Conservation (phyloP, 2,329 filamentous ascomycete genomes). For the Chaetomium globosum region DNA sequence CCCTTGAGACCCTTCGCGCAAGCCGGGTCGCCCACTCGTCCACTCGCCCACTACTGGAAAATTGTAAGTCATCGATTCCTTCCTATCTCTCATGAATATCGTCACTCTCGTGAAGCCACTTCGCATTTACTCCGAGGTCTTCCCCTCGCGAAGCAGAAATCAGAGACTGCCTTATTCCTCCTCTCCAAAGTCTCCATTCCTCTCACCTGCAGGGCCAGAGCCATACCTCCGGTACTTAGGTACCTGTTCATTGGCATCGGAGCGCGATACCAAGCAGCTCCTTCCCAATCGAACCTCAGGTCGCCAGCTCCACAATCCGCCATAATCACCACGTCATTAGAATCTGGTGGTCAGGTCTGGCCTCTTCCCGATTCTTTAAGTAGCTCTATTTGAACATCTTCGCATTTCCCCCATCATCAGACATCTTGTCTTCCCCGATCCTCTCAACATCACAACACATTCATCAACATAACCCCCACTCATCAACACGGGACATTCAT, state of each 20-base stretch:
- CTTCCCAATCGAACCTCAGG: background rate
- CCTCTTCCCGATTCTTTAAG: background rate
- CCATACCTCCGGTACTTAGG: background rate
- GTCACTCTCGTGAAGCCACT: background rate
- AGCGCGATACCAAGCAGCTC: background rate
- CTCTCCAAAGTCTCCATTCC: background rate
- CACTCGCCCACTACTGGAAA: background rate
- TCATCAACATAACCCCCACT: too few species aligned
- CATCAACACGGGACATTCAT: background rate
- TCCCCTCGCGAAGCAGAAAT: background rate
- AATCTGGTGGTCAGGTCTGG: background rate
- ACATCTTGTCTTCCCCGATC: too few species aligned
- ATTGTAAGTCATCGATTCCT: background rate
- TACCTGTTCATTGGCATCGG: background rate
- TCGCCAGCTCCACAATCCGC: too few species aligned
- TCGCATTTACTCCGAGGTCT: background rate
- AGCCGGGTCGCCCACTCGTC: background rate
- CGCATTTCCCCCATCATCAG: background rate
- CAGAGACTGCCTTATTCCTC: background rate
- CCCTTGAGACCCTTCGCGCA: background rate
- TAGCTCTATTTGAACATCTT: background rate
- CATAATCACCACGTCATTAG: background rate
- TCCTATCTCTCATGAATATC: background rate
- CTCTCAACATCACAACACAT: background rate
- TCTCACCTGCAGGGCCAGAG: background rate